Percentiles rank a stretch among this genome's conserved stretches.
Evolutionary conservation across 257 asterid genomes (phyloP).

Genomic region (Nicotiana sylvestris): DNA sequence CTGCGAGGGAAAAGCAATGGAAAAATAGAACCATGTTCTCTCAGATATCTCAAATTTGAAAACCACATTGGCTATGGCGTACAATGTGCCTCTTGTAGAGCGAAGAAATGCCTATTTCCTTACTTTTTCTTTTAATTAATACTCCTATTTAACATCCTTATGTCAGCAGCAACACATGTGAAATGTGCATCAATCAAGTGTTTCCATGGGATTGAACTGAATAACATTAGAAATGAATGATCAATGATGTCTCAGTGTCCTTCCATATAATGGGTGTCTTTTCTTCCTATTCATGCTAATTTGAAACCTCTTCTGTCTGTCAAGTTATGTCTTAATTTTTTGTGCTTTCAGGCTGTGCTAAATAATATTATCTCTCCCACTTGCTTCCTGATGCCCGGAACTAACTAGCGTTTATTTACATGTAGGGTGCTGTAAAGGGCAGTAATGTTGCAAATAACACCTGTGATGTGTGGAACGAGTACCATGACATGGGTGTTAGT

Average conservation of each 20-base stretch:
- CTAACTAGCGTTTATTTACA: slow-evolving; percentile 1
- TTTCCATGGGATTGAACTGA: not conserved
- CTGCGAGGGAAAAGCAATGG: not conserved
- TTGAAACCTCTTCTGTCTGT: not conserved
- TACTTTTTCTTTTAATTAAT: not conserved
- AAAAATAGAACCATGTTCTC: not conserved
- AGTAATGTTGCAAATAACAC: slow-evolving; percentile 52
- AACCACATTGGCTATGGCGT: not conserved
- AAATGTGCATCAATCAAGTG: not conserved
- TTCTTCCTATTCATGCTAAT: not conserved
- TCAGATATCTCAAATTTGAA: not conserved
- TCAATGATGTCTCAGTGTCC: not conserved
- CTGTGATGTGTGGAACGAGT: slow-evolving; percentile 94
- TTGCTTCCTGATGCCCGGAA: not conserved
- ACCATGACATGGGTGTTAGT: slow-evolving; percentile 76
- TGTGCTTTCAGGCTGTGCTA: not conserved
- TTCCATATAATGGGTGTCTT: not conserved
- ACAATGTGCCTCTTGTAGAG: not conserved
- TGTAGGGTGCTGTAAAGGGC: slow-evolving; percentile 86
- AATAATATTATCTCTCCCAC: not conserved
- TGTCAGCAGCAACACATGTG: not conserved
- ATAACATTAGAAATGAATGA: not conserved
- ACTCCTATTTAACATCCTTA: slow-evolving; percentile 1
- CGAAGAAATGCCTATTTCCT: not conserved
- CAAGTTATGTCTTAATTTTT: not conserved